Evolutionary conservation across 2,329 filamentous ascomycete genomes (phyloP).

Genomic region (Xylaria sp.): DNA sequence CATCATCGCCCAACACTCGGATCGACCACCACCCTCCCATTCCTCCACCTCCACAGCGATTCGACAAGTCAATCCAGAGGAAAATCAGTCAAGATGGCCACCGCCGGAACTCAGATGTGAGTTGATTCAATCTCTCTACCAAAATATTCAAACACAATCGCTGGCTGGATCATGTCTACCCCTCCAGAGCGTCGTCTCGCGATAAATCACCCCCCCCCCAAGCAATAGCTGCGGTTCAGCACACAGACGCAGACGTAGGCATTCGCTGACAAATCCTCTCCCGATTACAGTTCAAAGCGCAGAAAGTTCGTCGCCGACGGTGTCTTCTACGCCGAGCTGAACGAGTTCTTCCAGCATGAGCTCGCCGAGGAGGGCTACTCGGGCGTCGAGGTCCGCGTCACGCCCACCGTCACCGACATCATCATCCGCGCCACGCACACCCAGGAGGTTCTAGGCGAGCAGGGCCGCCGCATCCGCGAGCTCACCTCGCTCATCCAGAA

Average conservation of each 20-base stretch:
- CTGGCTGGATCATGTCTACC: constrained; percentile 10
- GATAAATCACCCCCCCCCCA: background rate
- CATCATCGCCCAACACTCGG: constrained; percentile 38
- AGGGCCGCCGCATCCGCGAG: constrained; percentile 99
- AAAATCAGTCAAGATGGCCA: constrained; percentile 66
- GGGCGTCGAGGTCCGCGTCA: constrained; percentile 99
- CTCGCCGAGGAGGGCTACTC: constrained; percentile 99
- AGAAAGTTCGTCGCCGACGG: constrained; percentile 97
- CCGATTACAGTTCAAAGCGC: constrained; percentile 78
- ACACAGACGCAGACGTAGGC: background rate
- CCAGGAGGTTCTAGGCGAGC: constrained; percentile 99
- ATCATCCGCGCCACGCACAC: constrained; percentile 99
- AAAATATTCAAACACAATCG: constrained; percentile 14
- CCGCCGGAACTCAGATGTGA: constrained; percentile 72
- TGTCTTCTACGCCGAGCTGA: constrained; percentile 99
- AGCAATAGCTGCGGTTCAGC: background rate
- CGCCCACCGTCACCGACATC: constrained; percentile 99
- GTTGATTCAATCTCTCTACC: constrained; percentile 44
- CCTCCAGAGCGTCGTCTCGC: constrained; percentile 18
- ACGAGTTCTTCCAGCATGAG: constrained; percentile 99
- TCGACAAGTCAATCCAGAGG: constrained; percentile 52
- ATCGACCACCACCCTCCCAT: constrained; percentile 39
- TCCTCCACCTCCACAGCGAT: constrained; percentile 46
- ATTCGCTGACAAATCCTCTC: constrained; percentile 31
- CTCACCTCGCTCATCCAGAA: constrained; percentile 99